Percentiles rank a stretch among this genome's conserved stretches.
Conservation (phyloP, 2,329 filamentous ascomycete genomes). For the Fusarium dimerum region DNA sequence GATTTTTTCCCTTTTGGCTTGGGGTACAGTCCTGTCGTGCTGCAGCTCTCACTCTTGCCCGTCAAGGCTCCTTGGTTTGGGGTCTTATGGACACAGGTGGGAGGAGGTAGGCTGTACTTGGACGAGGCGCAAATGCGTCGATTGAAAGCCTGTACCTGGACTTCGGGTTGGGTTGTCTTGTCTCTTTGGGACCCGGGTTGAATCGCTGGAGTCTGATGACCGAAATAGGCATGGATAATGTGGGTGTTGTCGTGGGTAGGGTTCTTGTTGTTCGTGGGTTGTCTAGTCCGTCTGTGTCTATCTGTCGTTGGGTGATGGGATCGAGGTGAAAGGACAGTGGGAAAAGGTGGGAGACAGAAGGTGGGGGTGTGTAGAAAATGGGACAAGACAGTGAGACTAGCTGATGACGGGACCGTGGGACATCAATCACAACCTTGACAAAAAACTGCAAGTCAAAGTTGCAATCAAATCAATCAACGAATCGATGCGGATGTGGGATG, state of each 20-base stretch:
- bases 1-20: slow-evolving; percentile 19
- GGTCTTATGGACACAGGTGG: too few relatives aligned
- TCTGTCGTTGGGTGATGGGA: too few relatives aligned
- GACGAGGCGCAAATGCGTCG: too few relatives aligned
- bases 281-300: too few relatives aligned
- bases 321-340: too few relatives aligned
- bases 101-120: too few relatives aligned
- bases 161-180: not conserved
- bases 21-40: slow-evolving; percentile 18
- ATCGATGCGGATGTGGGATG: slow-evolving; percentile 25
- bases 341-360: not conserved
- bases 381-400: not conserved
- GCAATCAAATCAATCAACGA: not conserved
- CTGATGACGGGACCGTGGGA: not conserved
- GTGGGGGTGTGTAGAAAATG: not conserved
- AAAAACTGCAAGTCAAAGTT: too few relatives aligned
- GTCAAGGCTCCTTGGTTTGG: not conserved
- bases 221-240: not conserved
- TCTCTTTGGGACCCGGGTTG: not conserved
- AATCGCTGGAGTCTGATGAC: not conserved
- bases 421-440: too few relatives aligned
- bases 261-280: not conserved
- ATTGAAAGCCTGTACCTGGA: too few relatives aligned
- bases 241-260: not conserved
- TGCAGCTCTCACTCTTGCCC: slow-evolving; percentile 22